Evolutionary conservation across 2,329 filamentous ascomycete species (phyloP).

Genomic region (Mycosphaerella arachidis): DNA sequence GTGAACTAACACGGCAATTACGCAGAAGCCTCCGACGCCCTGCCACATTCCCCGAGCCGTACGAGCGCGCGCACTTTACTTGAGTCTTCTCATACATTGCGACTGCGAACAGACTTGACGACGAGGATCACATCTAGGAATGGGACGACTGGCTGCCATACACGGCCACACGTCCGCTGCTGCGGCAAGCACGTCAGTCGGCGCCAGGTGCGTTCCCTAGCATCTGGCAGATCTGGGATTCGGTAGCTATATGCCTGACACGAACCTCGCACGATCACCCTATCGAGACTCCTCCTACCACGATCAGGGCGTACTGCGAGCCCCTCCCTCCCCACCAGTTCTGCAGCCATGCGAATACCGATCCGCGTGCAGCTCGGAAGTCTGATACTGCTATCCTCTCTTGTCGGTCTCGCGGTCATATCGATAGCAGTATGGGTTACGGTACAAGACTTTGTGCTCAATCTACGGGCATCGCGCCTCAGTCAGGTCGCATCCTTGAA

Average conservation of each 20-base stretch:
- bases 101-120: not conserved
- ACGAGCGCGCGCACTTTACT: too few species aligned
- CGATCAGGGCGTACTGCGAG: not conserved
- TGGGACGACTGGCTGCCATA: not conserved
- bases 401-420: slow-evolving; percentile 71
- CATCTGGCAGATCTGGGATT: not conserved
- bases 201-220: not conserved
- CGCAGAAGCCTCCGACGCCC: not conserved
- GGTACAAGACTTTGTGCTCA: slow-evolving; percentile 58
- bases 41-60: not conserved
- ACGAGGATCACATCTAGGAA: not conserved
- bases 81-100: not conserved
- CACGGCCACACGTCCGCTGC: not conserved
- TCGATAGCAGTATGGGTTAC: slow-evolving; percentile 68
- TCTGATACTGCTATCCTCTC: slow-evolving; percentile 70
- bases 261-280: not conserved
- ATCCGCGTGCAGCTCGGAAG: slow-evolving; percentile 83
- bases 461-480: slow-evolving; percentile 55
- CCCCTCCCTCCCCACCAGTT: not conserved
- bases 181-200: not conserved
- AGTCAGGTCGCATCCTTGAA: slow-evolving; percentile 80
- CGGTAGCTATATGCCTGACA: not conserved
- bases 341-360: slow-evolving; percentile 66
- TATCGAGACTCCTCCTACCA: not conserved
- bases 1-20: not conserved